Percentiles rank a stretch among this genome's conserved stretches.
Evolutionary conservation across 2,329 filamentous ascomycete genomes (phyloP).

Genomic region (Paecilomyces sp.): DNA sequence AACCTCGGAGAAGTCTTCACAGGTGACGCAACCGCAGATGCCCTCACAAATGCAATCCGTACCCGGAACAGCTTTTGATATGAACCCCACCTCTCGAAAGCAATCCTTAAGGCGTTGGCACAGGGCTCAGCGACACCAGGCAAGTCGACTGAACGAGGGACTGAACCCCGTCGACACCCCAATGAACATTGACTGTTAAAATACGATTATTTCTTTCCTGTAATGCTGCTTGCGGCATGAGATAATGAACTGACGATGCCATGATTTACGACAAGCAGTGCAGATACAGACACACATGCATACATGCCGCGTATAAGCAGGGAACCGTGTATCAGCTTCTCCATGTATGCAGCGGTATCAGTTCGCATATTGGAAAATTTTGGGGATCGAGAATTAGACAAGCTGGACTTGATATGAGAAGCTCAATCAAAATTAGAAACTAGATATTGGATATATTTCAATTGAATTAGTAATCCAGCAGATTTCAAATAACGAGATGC

Average conservation of each 20-base stretch:
- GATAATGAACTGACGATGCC: neutral
- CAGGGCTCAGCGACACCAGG: neutral
- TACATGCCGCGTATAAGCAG: neutral
- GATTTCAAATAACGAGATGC: neutral
- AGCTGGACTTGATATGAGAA: too few relatives aligned
- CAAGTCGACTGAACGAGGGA: neutral
- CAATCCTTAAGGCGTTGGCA: neutral
- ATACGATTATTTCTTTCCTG: neutral
- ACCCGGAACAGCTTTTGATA: neutral
- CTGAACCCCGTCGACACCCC: neutral
- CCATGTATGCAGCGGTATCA: neutral
- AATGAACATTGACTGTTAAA: neutral
- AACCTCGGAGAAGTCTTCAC: neutral
- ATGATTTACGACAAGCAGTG: neutral
- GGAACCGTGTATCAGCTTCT: neutral
- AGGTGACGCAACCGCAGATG: neutral
- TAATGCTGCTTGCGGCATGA: neutral
- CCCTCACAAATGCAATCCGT: neutral
- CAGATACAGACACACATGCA: neutral
- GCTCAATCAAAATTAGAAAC: too few relatives aligned
- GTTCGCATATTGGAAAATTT: neutral
- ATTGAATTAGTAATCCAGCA: too few relatives aligned
- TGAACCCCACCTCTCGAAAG: neutral
- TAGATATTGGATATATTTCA: too few relatives aligned
- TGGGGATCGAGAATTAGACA: neutral